These are phyloP conservation scores for Mycena alexandri DNA, from an alignment of 768 basidiomycete species.

Conservation along the genomic window DNA sequence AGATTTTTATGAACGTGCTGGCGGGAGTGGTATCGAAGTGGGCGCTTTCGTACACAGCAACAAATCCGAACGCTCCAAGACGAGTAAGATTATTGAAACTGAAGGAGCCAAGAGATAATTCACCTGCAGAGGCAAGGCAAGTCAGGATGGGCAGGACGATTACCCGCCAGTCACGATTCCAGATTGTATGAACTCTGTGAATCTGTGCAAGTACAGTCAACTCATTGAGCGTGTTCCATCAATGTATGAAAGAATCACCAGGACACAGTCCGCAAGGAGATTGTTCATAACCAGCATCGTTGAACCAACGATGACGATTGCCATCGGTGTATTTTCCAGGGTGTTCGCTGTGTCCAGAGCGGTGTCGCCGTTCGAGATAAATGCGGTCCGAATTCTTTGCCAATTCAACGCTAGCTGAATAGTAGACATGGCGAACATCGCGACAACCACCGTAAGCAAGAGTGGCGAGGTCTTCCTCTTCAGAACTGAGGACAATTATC, in stretches of 20 bases:
- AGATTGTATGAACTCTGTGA: not conserved
- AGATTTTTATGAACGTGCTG: not conserved
- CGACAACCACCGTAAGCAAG: not conserved
- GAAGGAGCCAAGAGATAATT: not conserved
- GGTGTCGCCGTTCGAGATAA: not conserved
- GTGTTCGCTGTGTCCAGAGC: not conserved
- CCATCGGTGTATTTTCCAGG: not conserved
- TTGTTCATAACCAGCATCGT: not conserved
- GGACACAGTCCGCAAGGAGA: slow-evolving; percentile 1
- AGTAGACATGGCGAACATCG: not conserved
- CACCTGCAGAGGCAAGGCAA: not conserved
- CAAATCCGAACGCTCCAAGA: not conserved
- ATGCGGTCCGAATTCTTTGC: not conserved
- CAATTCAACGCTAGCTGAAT: not conserved
- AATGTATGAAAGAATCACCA: not conserved
- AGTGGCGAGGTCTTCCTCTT: not conserved
- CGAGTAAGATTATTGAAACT: not conserved
- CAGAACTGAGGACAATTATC: not conserved
- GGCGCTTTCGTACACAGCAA: slow-evolving; percentile 1
- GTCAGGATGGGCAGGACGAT: slow-evolving; percentile 9
- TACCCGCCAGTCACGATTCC: slow-evolving; percentile 13
- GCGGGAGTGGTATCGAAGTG: not conserved
- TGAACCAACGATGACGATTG: not conserved
- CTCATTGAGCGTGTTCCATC: not conserved
- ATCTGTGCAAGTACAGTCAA: slow-evolving; percentile 6